A percentile compares a stretch with the other conserved stretches of the same genome.
Conservation (phyloP, 225 moss, liverwort and hornwort genomes). For the Pseudoscleropodium purum region DNA sequence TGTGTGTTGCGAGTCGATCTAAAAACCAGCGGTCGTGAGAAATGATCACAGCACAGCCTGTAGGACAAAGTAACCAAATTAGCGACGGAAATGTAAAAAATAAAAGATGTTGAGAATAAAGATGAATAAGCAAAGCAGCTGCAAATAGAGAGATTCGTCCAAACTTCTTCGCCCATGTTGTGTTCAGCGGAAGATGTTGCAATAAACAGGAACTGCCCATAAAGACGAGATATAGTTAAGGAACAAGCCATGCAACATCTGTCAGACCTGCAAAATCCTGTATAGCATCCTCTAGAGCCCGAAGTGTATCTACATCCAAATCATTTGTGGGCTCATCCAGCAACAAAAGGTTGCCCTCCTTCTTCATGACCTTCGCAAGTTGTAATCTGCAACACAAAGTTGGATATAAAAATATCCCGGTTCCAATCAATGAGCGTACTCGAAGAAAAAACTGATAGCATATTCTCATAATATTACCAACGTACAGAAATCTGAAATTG, state of each 20-base stretch:
- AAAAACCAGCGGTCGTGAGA: slow-evolving; percentile 99
- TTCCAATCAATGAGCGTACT: background rate
- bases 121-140: background rate
- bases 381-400: slow-evolving; percentile 49
- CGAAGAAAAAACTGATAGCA: background rate
- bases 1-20: slow-evolving; percentile 93
- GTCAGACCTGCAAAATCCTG: slow-evolving; percentile 72
- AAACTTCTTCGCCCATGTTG: background rate
- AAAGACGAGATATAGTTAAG: background rate
- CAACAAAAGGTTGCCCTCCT: slow-evolving; percentile 78
- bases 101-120: background rate
- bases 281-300: slow-evolving; percentile 91
- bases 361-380: slow-evolving; percentile 94
- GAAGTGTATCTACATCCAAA: slow-evolving; percentile 92
- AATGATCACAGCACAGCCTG: slow-evolving; percentile 92
- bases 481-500: background rate
- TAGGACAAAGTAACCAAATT: background rate
- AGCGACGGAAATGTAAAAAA: background rate
- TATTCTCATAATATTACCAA: background rate
- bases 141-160: background rate
- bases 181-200: background rate
- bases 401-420: background rate
- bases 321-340: slow-evolving; percentile 97
- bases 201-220: background rate
- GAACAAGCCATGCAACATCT: background rate